Conservation (phyloP, 1,284 basidiomycete genomes). For the Austroboletus novae-zelandiae region DNA sequence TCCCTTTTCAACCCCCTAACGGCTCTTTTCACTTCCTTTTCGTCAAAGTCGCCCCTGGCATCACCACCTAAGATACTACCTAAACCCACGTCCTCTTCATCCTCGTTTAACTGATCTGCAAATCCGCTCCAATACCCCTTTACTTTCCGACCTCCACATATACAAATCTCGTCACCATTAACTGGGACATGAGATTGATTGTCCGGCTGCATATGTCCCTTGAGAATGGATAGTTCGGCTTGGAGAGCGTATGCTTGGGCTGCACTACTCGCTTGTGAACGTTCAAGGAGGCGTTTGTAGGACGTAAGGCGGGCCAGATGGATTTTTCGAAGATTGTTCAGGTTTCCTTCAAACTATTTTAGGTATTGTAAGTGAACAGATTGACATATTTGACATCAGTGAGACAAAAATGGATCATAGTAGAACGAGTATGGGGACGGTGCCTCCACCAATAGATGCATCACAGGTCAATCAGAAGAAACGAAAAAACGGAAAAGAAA, state of each 20-base stretch:
- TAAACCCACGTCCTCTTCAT: constrained; percentile 28
- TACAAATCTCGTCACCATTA: constrained; percentile 41
- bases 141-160: constrained; percentile 56
- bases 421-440: neutral
- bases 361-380: constrained; percentile 7
- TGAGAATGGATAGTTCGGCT: constrained; percentile 59
- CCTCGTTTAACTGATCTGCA: constrained; percentile 39
- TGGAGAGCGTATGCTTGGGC: constrained; percentile 78
- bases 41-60: constrained; percentile 50
- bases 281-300: constrained; percentile 73
- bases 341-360: constrained; percentile 54
- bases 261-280: constrained; percentile 69
- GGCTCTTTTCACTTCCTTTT: constrained; percentile 63
- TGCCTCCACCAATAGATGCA: neutral
- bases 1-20: constrained; percentile 60
- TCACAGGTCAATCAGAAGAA: neutral
- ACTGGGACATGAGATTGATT: constrained; percentile 7
- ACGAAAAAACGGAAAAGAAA: neutral
- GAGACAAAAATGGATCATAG: neutral
- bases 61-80: constrained; percentile 25
- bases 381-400: neutral
- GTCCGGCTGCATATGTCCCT: constrained; percentile 12
- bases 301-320: constrained; percentile 66
- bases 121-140: constrained; percentile 67
- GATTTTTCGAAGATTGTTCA: constrained; percentile 52